Evolutionary conservation across 257 asterid species (phyloP), one percentile per base, ranked within the genome.

Genomic region (Thymus quinquecostatus): DNA sequence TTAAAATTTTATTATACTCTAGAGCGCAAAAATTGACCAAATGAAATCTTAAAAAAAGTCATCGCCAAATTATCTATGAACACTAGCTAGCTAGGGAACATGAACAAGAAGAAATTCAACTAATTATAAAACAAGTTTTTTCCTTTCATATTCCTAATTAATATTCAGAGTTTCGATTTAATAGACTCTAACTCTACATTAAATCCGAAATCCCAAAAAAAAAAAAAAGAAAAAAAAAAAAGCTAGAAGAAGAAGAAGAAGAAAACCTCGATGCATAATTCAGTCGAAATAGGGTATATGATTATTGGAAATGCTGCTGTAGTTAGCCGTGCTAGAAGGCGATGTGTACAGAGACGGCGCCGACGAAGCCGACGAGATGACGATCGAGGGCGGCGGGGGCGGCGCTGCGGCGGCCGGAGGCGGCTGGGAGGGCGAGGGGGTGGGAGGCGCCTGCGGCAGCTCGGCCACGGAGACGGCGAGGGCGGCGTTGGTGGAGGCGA

Each of bases 361-460:
- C 0, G 86, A 74, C 5, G 96, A 82, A 38, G 85, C 29, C 21
- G 94, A 67, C 1, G 96, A 80, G 36, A 84, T 75, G 4, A 84
- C 81, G 0, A 79, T 68, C 0, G 85, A 60, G 7, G 88, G 84
- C 0, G 88, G 84, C 0, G 75, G 78, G 0, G 79, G 79, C 0
- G 75, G 64, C 0, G 21, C 21, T 21, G 21, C 21, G 21, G 21
- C 21, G 0, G 21, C 21, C 21, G 72, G 84, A 3, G 87, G 78
- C 0, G 85, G 82, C 38, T 78, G 87, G 6, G 87, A 77, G 1
- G 87, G 81, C 0, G 86, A 68, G 0, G 96, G 92, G 8, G 96
- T 86, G 5, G 85, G 83, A n/a, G 92, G 95, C 27, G 91, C 87
- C 71, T 83, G 95, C 0, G 89, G 98, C 68, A 86, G 64, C 82